Evolutionary conservation across 1,139 yeast genomes (phyloP), one percentile per base, ranked within the genome.

Genomic region (Yamadazyma diospyri): DNA sequence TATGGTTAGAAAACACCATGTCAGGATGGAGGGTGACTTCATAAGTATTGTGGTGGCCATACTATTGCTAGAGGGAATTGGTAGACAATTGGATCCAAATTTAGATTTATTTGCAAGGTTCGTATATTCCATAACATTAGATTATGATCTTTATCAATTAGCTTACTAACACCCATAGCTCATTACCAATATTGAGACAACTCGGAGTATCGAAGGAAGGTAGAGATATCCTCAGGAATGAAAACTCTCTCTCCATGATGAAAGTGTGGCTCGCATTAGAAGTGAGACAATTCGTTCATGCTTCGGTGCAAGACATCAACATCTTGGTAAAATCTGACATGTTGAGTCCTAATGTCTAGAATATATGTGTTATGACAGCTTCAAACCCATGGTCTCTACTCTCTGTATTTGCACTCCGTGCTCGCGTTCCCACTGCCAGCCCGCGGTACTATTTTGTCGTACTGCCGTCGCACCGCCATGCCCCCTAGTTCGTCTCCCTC

Each of bases 1-100:
- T 2, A 88, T 92, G 97, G 97, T 94, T 12, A 71, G 97, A 38
- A 67, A 69, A 12, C 98, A 92, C 55, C 99, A 94, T 56, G 98
- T 92, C 14, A 72, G 97, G 52, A 85, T 94, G 96, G 99, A 92
- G 51, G 94, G 95, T 6, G 98, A 92, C 55, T 92, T 92, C 51
- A 81, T 92, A 29, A 87, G 95, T 16, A 95, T 94, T 17, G 84
- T 92, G 12, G 88, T 92, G 25, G 95, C 97, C 1, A 88, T 92
- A 23, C 61, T 92, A 33, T 67, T 92, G 38, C 61, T 92, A 37
- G 98, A 92, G 59, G 98, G 98, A 10, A 85, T 92, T 36, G 98
- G 98, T 14, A 71, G 97, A 53, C 95, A 85, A 57, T 67, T 92
- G 38, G 95, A 92, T 58, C 97, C 97, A 2, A 78, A 86, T 29